Percentiles rank a stretch among this genome's conserved stretches.
Conservation (phyloP, 2,329 filamentous ascomycete species). For the Aspergillus persii region DNA sequence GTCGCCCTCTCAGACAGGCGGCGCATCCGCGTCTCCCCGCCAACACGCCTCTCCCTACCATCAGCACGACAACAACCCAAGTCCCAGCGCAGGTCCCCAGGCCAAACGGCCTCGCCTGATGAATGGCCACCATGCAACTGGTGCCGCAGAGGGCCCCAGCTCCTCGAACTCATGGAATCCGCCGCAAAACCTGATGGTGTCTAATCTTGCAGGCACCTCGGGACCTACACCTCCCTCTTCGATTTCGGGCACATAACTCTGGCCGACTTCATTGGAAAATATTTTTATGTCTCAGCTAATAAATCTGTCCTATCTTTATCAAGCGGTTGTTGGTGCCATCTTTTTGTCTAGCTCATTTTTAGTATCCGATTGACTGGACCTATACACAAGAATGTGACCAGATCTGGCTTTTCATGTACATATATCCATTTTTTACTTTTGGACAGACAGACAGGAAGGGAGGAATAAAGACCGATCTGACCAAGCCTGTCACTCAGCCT, state of each 20-base stretch:
- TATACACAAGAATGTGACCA: neutral
- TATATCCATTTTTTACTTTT: neutral
- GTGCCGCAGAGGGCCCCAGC: neutral
- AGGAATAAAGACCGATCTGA: no score
- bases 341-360: neutral
- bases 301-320: neutral
- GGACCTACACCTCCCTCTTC: conserved; percentile 2
- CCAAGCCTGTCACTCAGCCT: no score
- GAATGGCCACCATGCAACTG: conserved; percentile 25
- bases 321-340: neutral
- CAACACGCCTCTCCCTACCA: conserved; percentile 33
- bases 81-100: conserved; percentile 21
- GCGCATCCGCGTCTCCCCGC: conserved; percentile 24
- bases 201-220: conserved; percentile 24
- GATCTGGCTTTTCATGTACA: neutral
- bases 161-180: conserved; percentile 13
- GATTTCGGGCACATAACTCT: neutral
- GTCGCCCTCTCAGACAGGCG: conserved; percentile 18
- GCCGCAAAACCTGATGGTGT: conserved; percentile 18
- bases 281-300: neutral
- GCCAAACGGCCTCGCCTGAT: conserved; percentile 38
- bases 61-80: conserved; percentile 24
- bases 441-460: no score
- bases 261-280: neutral
- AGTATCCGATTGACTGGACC: neutral